Conservation (phyloP, 108 stramenopile genomes). For the Pseudonitzschia pungens region DNA sequence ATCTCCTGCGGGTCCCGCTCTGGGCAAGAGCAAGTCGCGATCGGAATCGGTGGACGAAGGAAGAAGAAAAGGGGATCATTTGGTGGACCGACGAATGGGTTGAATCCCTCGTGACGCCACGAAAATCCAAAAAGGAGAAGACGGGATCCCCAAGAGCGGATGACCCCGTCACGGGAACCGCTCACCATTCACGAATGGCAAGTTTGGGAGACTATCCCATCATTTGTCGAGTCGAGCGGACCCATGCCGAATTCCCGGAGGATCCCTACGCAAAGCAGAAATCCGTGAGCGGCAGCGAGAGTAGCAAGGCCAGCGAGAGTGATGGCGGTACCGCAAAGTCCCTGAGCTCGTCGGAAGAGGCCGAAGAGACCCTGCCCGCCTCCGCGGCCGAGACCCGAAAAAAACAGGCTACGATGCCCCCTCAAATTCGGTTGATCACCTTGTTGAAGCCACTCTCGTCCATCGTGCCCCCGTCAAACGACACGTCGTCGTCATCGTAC, state of each 20-base stretch:
- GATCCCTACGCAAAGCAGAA: constrained; percentile 37
- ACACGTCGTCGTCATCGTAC: not conserved
- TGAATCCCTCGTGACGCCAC: constrained; percentile 5
- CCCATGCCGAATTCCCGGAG: constrained; percentile 55
- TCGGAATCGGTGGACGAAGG: constrained; percentile 7
- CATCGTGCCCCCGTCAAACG: constrained; percentile 19
- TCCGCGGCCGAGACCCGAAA: constrained; percentile 11
- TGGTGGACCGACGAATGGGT: constrained; percentile 14
- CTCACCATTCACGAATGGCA: too few relatives aligned
- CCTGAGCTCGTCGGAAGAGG: not conserved
- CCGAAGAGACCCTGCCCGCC: not conserved
- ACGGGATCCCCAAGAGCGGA: not conserved
- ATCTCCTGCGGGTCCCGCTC: constrained; percentile 32
- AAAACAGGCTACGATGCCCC: constrained; percentile 2
- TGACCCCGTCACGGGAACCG: too few relatives aligned
- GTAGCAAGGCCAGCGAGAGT: not conserved
- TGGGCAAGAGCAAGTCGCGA: constrained; percentile 42
- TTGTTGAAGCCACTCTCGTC: constrained; percentile 44
- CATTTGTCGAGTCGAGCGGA: constrained; percentile 49
- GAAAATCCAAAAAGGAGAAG: constrained; percentile 3
- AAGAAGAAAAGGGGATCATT: constrained; percentile 5
- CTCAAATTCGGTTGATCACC: constrained; percentile 33
- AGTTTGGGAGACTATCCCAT: constrained; percentile 41
- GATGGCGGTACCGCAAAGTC: not conserved
- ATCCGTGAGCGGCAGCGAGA: constrained; percentile 1